A percentile compares a stretch with the other conserved stretches of the same genome.
These are phyloP conservation scores for Alternaria arbusti DNA, from an alignment of 2,329 filamentous ascomycete genomes.

Conservation along the genomic window DNA sequence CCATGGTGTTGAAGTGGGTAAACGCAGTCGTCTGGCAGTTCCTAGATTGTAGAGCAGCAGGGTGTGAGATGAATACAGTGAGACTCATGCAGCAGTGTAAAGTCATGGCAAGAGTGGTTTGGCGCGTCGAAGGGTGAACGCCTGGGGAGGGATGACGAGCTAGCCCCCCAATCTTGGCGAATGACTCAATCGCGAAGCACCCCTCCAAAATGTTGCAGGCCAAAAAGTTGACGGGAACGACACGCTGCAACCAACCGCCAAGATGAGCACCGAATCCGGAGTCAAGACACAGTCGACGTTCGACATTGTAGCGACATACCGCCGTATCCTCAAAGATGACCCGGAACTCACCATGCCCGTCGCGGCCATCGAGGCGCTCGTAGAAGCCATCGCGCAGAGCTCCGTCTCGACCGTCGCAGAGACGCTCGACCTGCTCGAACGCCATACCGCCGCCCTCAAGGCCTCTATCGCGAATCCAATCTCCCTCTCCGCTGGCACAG, in stretches of 20 bases:
- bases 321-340: constrained; percentile 69
- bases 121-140: not conserved
- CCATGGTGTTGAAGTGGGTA: not conserved
- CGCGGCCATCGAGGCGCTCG: constrained; percentile 89
- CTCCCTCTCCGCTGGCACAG: constrained; percentile 89
- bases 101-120: not conserved
- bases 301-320: constrained; percentile 70
- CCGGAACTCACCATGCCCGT: constrained; percentile 93
- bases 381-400: constrained; percentile 80
- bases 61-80: not conserved
- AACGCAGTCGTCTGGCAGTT: not conserved
- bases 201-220: constrained; percentile 27
- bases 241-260: constrained; percentile 10
- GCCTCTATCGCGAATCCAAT: constrained; percentile 84
- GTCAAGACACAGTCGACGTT: constrained; percentile 37
- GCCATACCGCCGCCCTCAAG: constrained; percentile 79
- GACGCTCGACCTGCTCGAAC: constrained; percentile 83
- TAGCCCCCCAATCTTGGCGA: constrained; percentile 11
- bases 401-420: constrained; percentile 89
- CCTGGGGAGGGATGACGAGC: not conserved
- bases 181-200: constrained; percentile 20
- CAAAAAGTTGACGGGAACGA: constrained; percentile 2
- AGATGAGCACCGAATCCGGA: constrained; percentile 33
- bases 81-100: not conserved
- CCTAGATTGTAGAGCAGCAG: not conserved